Conservation (phyloP, 805 yeast genomes). For the Wickerhamiella qilinensis region DNA sequence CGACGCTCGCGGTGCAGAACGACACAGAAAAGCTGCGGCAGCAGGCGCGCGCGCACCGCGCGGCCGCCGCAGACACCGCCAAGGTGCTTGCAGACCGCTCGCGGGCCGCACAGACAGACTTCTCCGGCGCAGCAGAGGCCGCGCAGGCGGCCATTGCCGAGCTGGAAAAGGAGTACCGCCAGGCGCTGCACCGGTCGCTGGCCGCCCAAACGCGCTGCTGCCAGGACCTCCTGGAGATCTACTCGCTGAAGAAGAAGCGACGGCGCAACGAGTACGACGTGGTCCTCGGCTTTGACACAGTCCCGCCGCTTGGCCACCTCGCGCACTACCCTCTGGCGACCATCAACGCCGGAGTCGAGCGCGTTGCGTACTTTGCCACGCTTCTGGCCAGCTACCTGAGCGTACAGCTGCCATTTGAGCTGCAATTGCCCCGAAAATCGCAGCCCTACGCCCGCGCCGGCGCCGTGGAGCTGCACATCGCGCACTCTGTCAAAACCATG, state of each 20-base stretch:
- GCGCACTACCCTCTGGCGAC: constrained; percentile 18
- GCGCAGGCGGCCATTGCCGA: neutral
- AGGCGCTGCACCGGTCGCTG: constrained; percentile 10
- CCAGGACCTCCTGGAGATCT: constrained; percentile 13
- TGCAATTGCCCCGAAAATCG: constrained; percentile 16
- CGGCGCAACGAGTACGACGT: constrained; percentile 15
- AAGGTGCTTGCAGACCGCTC: neutral
- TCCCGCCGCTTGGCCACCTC: constrained; percentile 19
- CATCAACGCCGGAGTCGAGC: constrained; percentile 20
- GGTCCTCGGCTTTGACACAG: constrained; percentile 18
- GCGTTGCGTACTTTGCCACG: constrained; percentile 18
- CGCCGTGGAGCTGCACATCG: constrained; percentile 7
- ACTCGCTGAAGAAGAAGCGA: constrained; percentile 12
- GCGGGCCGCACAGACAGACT: neutral
- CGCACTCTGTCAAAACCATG: constrained; percentile 15
- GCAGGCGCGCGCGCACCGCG: neutral
- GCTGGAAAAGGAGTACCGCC: constrained; percentile 11
- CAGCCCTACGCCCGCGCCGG: constrained; percentile 15
- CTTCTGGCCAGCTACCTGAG: constrained; percentile 21
- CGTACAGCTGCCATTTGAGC: constrained; percentile 18
- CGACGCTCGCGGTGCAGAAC: constrained; percentile 2
- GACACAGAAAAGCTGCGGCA: neutral
- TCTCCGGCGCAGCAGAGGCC: neutral
- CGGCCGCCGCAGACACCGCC: neutral
- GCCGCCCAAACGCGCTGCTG: constrained; percentile 13